phyloP scores from a whole-genome alignment of 2,329 filamentous ascomycete genomes.

The Parafenestella ontariensis region DNA sequence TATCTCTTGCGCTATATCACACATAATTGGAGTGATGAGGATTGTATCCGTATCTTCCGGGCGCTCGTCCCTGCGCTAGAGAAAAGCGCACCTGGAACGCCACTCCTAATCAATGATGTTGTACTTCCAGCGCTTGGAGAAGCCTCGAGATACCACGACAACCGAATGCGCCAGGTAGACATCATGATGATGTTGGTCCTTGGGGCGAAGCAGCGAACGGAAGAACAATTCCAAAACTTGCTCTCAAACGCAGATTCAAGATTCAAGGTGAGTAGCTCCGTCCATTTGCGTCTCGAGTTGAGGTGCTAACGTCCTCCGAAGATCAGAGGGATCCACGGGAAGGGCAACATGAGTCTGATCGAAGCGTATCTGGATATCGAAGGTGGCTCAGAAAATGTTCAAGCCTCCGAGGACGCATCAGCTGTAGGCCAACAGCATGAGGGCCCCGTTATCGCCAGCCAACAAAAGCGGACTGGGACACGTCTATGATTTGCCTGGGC shows the following conservation, averaged over 20 bases:
- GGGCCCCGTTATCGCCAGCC: background rate
- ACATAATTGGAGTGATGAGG: conserved; percentile 51
- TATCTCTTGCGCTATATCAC: conserved; percentile 52
- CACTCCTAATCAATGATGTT: conserved; percentile 45
- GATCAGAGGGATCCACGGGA: conserved; percentile 20
- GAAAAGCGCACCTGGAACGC: conserved; percentile 28
- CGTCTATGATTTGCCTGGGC: conserved; percentile 10
- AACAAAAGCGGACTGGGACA: conserved; percentile 13
- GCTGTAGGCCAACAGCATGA: background rate
- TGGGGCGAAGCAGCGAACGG: conserved; percentile 31
- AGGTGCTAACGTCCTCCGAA: conserved; percentile 5
- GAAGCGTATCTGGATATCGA: conserved; percentile 18
- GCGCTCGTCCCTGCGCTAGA: conserved; percentile 45
- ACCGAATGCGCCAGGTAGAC: conserved; percentile 38
- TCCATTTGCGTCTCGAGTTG: background rate
- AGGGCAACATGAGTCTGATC: conserved; percentile 24
- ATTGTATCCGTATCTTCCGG: conserved; percentile 47
- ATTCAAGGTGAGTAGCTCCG: conserved; percentile 10
- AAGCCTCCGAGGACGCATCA: background rate
- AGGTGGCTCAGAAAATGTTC: background rate
- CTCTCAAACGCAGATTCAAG: conserved; percentile 19
- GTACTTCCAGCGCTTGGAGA: conserved; percentile 34
- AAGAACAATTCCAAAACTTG: conserved; percentile 19
- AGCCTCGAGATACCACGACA: conserved; percentile 27
- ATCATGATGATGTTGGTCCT: conserved; percentile 37